Base-by-base conservation (phyloP, 805 yeast species). In the Yarrowia keelungensis region DNA sequence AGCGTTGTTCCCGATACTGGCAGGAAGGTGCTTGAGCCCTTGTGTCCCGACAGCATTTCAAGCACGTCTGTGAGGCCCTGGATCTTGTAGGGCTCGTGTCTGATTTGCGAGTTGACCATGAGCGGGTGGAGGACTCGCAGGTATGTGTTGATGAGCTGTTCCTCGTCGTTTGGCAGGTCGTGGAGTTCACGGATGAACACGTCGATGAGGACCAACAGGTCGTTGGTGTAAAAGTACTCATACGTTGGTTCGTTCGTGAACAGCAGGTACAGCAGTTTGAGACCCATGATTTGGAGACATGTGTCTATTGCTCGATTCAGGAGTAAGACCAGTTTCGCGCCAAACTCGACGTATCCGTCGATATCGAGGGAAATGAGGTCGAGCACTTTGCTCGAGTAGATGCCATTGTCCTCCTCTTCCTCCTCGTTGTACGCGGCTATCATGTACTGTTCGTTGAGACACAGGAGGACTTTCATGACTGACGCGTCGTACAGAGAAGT, bases 371-470 rank as follows among this genome's bases (percentile, higher is more conserved):
- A 79, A 68, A 93, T 76, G 2, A 84, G 83, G 5, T 82, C 80
- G 73, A 89, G 85, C 1, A 90, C 89, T 69, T 83, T 84, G 73
- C 87, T 85, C 10, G 69, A 61, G 35, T 16, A 35, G 12, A 42
- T 39, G 36, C n/a, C 41, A n/a, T 10, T 5, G 65, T 61, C 12
- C 2, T 5, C 32, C 32, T 61, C 59, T 5, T 61, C 64, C 12
- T 68, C 65, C 2, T 68, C 67, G 8, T 70, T 67, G 14, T 47
- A 49, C 2, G 54, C 56, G 3, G 68, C 45, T 71, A 91, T 89
- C 88, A 93, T 86, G 77, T 86, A 93, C 77, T 93, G 97, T 76
- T 93, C 97, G 77, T 93, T 93, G 35, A 93, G 80, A 1, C 92
- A 87, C 47, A 93, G 79, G 12, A 93, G 77, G 15, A 91, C 79